Evolutionary conservation across 2,329 filamentous ascomycete genomes (phyloP), one percentile per base, ranked within the genome.

Genomic region (Monilinia fructicola): DNA sequence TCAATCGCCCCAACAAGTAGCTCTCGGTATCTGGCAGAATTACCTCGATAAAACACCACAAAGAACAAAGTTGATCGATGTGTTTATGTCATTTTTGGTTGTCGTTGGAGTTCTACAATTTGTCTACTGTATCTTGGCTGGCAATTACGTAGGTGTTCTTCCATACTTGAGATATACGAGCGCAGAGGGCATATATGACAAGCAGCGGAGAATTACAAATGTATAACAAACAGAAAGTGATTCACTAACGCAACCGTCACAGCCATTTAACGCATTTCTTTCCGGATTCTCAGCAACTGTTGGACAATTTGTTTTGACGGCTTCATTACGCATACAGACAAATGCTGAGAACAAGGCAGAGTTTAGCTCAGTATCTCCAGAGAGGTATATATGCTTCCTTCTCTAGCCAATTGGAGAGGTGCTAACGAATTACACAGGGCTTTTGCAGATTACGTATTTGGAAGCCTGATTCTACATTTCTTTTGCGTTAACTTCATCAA

Each of bases 401-500:
- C 26, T 12, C 16, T 52, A 28, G 12, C 6, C 16, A 67, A 38
- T 60, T 40, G 16, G 16, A 54, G 21, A 10, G 40, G 55, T 56
- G 64, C 70, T 76, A 67, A 73, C 54, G 46, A 61, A 21, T 31
- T 65, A 66, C 73, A 23, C 11, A 96, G 93, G 78, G 94, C 95
- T 50, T 99, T 99, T 79, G 93, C 95, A 76, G 95, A 99, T 81
- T 99, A 90, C 77, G 85, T 99, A 68, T 92, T 97, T 74, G 95
- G 94, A 78, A 97, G 93, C 79, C 79, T 99, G 78, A 92, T 98
- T 77, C 81, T 98, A 78, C 95, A 99, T 82, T 97, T 98, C 82
- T 99, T 99, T 84, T 97, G 93, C 81, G 88, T 98, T 78, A 99
- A 99, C 85, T 99, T 99, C 80, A 98, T 99, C 83, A 99, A 99